A percentile compares a stretch with the other conserved stretches of the same genome.
phyloP scores from a whole-genome alignment of 2,329 filamentous ascomycete genomes.

The Botrytis squamosa region DNA sequence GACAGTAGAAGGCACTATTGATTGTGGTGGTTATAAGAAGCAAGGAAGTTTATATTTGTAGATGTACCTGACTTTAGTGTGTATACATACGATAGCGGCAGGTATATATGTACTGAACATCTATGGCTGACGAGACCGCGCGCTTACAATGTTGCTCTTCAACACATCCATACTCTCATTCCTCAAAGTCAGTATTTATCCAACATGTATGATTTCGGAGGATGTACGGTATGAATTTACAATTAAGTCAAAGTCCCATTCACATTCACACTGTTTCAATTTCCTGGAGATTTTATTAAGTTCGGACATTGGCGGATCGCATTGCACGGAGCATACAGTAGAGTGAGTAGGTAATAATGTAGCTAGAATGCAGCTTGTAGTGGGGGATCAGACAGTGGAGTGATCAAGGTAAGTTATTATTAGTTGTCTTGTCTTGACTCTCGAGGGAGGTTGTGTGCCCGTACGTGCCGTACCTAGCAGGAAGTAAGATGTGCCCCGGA shows the following conservation, averaged over 20 bases:
- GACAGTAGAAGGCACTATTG: slow-evolving; percentile 1
- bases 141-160: background rate
- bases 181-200: background rate
- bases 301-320: background rate
- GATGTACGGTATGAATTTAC: background rate
- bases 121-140: background rate
- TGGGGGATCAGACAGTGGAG: background rate
- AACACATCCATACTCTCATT: background rate
- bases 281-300: background rate
- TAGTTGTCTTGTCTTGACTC: background rate
- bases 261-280: background rate
- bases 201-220: background rate
- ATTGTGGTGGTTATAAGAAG: background rate
- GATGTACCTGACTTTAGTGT: background rate
- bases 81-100: too few relatives aligned
- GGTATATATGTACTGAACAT: background rate
- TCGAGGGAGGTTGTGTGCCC: too few relatives aligned
- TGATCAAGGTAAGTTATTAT: background rate
- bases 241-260: background rate
- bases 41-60: background rate
- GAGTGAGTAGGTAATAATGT: background rate
- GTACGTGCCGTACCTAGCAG: background rate
- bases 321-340: background rate
- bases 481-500: background rate
- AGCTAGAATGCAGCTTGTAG: background rate